phyloP scores from a whole-genome alignment of 306 rosid genomes.

The Vicia faba region DNA sequence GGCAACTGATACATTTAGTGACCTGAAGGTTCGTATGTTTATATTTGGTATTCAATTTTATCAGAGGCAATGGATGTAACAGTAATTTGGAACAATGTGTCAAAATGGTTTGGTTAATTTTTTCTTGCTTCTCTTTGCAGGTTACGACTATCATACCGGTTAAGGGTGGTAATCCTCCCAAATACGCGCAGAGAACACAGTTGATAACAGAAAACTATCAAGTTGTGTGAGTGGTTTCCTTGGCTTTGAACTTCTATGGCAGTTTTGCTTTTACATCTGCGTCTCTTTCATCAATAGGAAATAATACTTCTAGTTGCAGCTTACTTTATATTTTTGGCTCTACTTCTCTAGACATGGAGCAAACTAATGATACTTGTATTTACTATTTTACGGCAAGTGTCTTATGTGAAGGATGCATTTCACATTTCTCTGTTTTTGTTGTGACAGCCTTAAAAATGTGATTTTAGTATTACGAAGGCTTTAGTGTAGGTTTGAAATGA shows the following conservation, averaged over 20 bases:
- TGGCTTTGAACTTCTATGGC: constrained; percentile 16
- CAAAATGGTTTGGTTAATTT: neutral
- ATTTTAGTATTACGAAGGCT: too few relatives aligned
- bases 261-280: constrained; percentile 8
- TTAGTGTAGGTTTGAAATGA: too few relatives aligned
- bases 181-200: constrained; percentile 78
- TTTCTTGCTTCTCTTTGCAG: constrained; percentile 37
- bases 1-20: constrained; percentile 86
- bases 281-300: neutral
- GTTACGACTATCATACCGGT: constrained; percentile 67
- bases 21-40: constrained; percentile 69
- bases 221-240: constrained; percentile 55
- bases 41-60: neutral
- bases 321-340: constrained; percentile 14
- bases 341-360: constrained; percentile 24
- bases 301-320: constrained; percentile 10
- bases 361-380: constrained; percentile 21
- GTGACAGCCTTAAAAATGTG: neutral
- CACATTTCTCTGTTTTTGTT: neutral
- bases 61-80: neutral
- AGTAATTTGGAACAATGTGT: neutral
- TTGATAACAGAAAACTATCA: constrained; percentile 78
- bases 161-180: constrained; percentile 79
- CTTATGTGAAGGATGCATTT: constrained; percentile 20
- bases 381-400: constrained; percentile 9